Evolutionary conservation across 768 basidiomycete genomes (phyloP).

Genomic region (Lentinula aciculospora): DNA sequence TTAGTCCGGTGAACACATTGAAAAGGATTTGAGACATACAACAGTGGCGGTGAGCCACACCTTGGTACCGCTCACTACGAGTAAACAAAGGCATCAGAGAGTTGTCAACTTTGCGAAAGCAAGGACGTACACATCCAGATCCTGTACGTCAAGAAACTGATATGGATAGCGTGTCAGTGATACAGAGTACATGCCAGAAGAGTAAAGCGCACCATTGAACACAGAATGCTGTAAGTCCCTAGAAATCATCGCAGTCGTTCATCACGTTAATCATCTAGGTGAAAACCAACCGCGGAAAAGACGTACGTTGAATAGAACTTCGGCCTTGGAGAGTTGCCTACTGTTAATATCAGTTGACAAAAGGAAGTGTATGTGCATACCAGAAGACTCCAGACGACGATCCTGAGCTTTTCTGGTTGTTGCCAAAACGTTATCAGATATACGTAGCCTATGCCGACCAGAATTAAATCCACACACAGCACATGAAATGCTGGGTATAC

Average conservation of each 20-base stretch:
- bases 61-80: constrained; percentile 38
- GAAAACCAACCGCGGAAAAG: constrained; percentile 1
- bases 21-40: constrained; percentile 18
- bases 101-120: background rate
- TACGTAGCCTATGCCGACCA: constrained; percentile 31
- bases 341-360: background rate
- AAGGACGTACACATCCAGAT: constrained; percentile 36
- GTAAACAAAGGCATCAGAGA: constrained; percentile 1
- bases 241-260: constrained; percentile 1
- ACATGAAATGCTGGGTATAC: constrained; percentile 8
- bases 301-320: constrained; percentile 43
- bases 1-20: background rate
- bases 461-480: background rate
- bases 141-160: constrained; percentile 37
- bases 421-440: constrained; percentile 41
- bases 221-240: constrained; percentile 41
- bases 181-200: background rate
- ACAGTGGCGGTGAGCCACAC: constrained; percentile 24
- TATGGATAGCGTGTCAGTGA: background rate
- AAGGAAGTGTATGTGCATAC: constrained; percentile 16
- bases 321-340: constrained; percentile 27
- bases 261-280: background rate
- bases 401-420: constrained; percentile 18
- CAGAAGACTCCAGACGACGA: constrained; percentile 35
- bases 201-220: constrained; percentile 35